These are phyloP conservation scores for Crinitomyces ghanaensis DNA, from an alignment of 805 yeast genomes.

Conservation along the genomic window DNA sequence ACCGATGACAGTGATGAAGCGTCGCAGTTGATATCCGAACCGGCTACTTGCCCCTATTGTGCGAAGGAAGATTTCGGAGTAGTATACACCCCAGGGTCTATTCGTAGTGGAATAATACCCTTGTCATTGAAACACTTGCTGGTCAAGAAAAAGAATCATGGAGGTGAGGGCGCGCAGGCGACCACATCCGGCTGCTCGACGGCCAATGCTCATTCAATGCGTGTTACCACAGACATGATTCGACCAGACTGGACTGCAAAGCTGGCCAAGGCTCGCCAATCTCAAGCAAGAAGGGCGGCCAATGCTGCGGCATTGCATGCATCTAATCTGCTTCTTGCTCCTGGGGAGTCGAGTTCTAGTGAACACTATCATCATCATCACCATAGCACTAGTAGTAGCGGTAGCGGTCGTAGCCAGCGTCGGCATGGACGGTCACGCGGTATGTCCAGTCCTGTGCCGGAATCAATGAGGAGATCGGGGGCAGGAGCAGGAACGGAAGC, in stretches of 20 bases:
- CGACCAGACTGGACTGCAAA: slow-evolving; percentile 90
- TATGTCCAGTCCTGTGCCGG: too few species aligned
- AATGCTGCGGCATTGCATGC: slow-evolving; percentile 93
- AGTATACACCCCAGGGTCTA: slow-evolving; percentile 65
- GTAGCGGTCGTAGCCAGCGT: too few species aligned
- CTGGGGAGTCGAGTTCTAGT: background rate
- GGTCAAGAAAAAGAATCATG: slow-evolving; percentile 25
- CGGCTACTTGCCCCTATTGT: slow-evolving; percentile 89
- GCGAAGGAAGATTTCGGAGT: slow-evolving; percentile 80
- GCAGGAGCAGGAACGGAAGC: too few species aligned
- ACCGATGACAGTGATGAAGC: slow-evolving; percentile 12
- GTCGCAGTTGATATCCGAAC: slow-evolving; percentile 73
- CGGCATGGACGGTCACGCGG: too few species aligned
- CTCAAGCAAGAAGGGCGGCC: slow-evolving; percentile 77
- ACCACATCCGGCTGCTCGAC: slow-evolving; percentile 58
- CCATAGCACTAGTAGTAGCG: too few species aligned
- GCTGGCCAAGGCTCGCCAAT: slow-evolving; percentile 58
- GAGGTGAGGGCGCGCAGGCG: slow-evolving; percentile 20
- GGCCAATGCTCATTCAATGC: slow-evolving; percentile 52
- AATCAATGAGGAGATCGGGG: too few species aligned
- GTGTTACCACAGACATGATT: slow-evolving; percentile 67
- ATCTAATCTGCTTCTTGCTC: slow-evolving; percentile 41
- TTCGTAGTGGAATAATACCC: slow-evolving; percentile 30
- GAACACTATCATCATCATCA: background rate
- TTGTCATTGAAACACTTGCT: too few species aligned